Conservation (phyloP, 2,329 filamentous ascomycete genomes). For the Mycocentrospora acerina region DNA sequence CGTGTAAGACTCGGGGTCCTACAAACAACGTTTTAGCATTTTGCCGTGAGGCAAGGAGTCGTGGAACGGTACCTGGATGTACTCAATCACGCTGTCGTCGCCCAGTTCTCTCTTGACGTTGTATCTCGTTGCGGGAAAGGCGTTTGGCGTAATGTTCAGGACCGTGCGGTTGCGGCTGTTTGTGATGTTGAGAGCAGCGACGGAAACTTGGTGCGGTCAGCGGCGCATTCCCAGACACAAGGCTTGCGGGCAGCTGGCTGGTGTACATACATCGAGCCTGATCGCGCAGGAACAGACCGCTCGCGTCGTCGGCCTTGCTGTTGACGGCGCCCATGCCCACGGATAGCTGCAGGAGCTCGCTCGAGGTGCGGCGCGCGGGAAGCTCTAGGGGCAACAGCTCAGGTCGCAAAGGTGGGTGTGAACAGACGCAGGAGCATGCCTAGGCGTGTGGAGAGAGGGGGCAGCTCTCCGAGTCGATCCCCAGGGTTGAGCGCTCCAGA, state of each 20-base stretch:
- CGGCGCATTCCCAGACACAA: constrained; percentile 5
- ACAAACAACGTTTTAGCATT: constrained; percentile 11
- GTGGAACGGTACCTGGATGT: constrained; percentile 72
- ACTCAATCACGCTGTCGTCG: constrained; percentile 80
- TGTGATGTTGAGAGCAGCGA: constrained; percentile 79
- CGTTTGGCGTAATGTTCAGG: constrained; percentile 78
- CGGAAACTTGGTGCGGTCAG: constrained; percentile 65
- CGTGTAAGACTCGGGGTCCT: constrained; percentile 72
- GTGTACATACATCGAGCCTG: constrained; percentile 76
- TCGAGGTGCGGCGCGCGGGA: constrained; percentile 17
- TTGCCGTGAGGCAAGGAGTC: too few relatives aligned
- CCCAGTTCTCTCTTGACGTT: constrained; percentile 69
- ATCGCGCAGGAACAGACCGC: constrained; percentile 80
- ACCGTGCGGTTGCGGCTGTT: constrained; percentile 77
- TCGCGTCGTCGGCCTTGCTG: constrained; percentile 79
- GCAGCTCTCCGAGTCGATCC: constrained; percentile 12
- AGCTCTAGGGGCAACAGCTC: constrained; percentile 12
- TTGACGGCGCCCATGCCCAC: constrained; percentile 81
- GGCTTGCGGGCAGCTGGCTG: background rate
- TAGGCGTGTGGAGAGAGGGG: constrained; percentile 15
- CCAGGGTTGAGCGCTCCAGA: constrained; percentile 20
- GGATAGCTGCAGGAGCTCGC: too few relatives aligned
- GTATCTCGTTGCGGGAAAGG: constrained; percentile 80
- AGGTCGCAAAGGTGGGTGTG: constrained; percentile 24
- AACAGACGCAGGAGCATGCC: constrained; percentile 34